Conservation (phyloP, 2,329 filamentous ascomycete genomes). For the Aspergillus terreus region DNA sequence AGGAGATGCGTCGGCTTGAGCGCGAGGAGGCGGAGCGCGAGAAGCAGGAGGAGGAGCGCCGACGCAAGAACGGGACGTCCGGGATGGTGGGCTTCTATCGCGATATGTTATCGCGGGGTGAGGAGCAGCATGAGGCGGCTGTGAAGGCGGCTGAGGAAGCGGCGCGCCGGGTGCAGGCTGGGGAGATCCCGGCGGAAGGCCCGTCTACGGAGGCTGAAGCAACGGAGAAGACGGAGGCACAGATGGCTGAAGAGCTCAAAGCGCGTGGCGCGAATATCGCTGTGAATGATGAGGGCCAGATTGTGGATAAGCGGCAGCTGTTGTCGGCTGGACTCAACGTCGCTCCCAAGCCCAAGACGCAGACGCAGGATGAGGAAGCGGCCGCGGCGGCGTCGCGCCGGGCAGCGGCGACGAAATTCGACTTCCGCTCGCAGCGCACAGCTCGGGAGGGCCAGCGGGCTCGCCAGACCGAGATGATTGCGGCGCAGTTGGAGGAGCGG, state of each 20-base stretch:
- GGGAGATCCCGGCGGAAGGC: conserved; percentile 18
- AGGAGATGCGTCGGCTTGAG: conserved; percentile 55
- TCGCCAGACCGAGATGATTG: conserved; percentile 59
- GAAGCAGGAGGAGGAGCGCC: conserved; percentile 49
- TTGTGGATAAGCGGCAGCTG: conserved; percentile 62
- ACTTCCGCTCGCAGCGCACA: conserved; percentile 27
- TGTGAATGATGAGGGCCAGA: conserved; percentile 62
- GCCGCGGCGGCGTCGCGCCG: conserved; percentile 16
- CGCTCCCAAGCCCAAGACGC: conserved; percentile 49
- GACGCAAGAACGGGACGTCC: conserved; percentile 43
- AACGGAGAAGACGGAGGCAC: conserved; percentile 47
- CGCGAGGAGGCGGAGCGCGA: conserved; percentile 59
- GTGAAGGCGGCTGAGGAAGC: conserved; percentile 53
- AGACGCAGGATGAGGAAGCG: conserved; percentile 13
- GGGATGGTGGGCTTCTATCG: conserved; percentile 62
- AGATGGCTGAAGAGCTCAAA: conserved; percentile 55
- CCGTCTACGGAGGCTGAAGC: conserved; percentile 22
- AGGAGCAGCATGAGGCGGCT: conserved; percentile 54
- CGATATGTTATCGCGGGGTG: conserved; percentile 56
- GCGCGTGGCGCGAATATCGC: conserved; percentile 50
- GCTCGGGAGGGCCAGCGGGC: conserved; percentile 46
- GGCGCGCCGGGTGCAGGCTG: conserved; percentile 26
- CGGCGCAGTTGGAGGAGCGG: conserved; percentile 55
- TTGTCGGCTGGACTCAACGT: conserved; percentile 61
- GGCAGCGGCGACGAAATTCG: conserved; percentile 14